Base-by-base conservation (phyloP, 257 asterid genomes). In the Solanum peruvianum region DNA sequence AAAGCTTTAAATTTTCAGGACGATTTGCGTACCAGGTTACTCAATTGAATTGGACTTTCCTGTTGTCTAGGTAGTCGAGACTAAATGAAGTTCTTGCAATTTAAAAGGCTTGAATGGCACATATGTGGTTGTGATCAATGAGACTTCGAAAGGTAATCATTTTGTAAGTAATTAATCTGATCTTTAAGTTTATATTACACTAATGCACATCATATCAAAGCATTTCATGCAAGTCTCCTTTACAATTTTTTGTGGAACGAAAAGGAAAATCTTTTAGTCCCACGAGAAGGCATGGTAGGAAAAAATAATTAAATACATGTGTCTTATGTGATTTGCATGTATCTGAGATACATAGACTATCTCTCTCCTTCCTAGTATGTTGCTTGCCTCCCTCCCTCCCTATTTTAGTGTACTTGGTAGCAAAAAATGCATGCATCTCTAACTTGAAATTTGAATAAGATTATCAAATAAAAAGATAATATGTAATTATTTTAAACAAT, bases 31-130 rank as follows among this genome's bases (percentile, higher is more conserved):
- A 27, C 88, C 77, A 9, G 89, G 90, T 86, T 93, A 91, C 91
- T 89, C 90, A 73, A 91, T 97, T 49, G 98, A 97, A 88, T 92
- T 97, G 88, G 91, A 95, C 88, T 95, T 97, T 33, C 99, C 99
- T 7, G 93, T 90, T 25, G 93, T 91, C 71, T 93, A 94, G 2
- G 23, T 92, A 45, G 60, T 29, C 21, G 93, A 91, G 82, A 89
- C 85, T 41, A 87, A 86, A 86, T 47, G 98, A 93, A 25, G 52
- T 89, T 86, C 83, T 91, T 16, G 83, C 92, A 66, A 86, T 97
- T 82, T 91, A 10, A 92, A 93, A 85, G 87, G 96, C 92, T 88
- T 96, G 91, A 92, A 91, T 52, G 92, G 93, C 64, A 91, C 96
- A 90, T 89, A 96, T 35, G 86, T 93, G 31, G 69, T 87, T 42